Evolutionary conservation across 2,329 filamentous ascomycete genomes (phyloP).

Genomic region (Endothia cerciana): DNA sequence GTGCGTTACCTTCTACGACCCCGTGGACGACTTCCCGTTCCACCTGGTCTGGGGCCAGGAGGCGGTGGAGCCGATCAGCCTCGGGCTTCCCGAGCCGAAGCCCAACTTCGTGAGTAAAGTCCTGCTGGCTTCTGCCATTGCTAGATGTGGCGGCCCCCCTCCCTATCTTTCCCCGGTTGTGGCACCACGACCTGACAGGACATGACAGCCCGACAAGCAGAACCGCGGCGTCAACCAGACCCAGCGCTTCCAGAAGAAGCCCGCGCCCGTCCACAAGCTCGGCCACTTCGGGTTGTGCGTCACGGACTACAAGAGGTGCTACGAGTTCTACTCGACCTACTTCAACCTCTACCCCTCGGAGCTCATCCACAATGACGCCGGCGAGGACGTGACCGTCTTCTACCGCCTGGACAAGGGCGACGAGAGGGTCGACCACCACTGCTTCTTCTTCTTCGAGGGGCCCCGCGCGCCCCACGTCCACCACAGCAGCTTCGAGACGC

Average conservation of each 20-base stretch:
- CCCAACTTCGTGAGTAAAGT: conserved; percentile 46
- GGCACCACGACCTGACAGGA: background rate
- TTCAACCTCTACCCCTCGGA: conserved; percentile 54
- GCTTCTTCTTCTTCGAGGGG: conserved; percentile 55
- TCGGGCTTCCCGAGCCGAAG: conserved; percentile 46
- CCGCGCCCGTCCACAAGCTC: conserved; percentile 55
- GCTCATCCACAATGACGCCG: conserved; percentile 43
- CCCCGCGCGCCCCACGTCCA: conserved; percentile 58
- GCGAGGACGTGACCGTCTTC: conserved; percentile 48
- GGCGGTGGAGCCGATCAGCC: conserved; percentile 41
- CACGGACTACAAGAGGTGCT: conserved; percentile 52
- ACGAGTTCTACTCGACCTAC: conserved; percentile 52
- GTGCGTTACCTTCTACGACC: conserved; percentile 53
- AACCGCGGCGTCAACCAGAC: conserved; percentile 49
- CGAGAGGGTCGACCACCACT: conserved; percentile 54
- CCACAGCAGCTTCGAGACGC: conserved; percentile 71
- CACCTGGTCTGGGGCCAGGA: conserved; percentile 61
- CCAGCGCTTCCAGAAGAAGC: conserved; percentile 53
- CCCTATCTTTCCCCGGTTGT: background rate
- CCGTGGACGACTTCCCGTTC: conserved; percentile 60
- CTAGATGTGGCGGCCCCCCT: background rate
- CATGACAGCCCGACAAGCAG: conserved; percentile 19
- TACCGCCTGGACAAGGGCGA: conserved; percentile 49
- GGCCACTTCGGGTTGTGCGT: conserved; percentile 60
- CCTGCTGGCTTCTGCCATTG: background rate